Percentiles rank a stretch among this genome's conserved stretches.
phyloP scores from a whole-genome alignment of 177 flowering plant genomes.

The Tripterygium wilfordii region DNA sequence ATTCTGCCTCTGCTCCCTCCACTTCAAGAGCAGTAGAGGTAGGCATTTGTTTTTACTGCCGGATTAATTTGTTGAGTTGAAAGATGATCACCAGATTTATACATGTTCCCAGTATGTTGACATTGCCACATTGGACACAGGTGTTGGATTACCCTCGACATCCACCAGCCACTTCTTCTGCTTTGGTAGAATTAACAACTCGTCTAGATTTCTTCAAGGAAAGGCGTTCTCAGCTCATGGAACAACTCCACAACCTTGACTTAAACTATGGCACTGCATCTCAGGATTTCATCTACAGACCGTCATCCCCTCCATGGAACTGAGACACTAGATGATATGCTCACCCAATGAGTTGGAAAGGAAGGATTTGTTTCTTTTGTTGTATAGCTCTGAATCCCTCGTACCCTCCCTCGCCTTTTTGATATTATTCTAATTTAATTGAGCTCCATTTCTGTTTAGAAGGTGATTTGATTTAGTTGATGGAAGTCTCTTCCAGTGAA shows the following conservation, averaged over 20 bases:
- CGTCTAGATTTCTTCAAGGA: constrained; percentile 99
- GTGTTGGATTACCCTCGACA: constrained; percentile 53
- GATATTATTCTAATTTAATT: no score
- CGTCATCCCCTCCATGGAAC: constrained; percentile 82
- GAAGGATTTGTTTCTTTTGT: no score
- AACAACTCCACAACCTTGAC: constrained; percentile 91
- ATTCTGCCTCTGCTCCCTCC: constrained; percentile 76
- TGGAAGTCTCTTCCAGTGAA: no score
- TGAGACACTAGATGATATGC: no score
- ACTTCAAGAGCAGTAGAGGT: constrained; percentile 66
- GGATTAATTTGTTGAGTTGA: no score
- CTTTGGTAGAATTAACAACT: constrained; percentile 85
- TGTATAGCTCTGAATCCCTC: no score
- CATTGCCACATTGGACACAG: constrained; percentile 23
- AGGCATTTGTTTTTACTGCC: not conserved
- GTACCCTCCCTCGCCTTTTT: no score
- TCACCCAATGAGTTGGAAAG: no score
- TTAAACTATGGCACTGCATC: constrained; percentile 64
- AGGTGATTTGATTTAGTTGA: no score
- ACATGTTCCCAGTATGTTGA: no score
- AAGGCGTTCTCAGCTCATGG: constrained; percentile 92
- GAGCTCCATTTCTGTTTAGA: no score
- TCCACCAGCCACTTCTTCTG: constrained; percentile 64
- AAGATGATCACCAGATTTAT: no score
- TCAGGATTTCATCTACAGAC: constrained; percentile 62